Conservation (phyloP, 495 filamentous ascomycete genomes). For the Pseudoneurospora amorphoporcata region DNA sequence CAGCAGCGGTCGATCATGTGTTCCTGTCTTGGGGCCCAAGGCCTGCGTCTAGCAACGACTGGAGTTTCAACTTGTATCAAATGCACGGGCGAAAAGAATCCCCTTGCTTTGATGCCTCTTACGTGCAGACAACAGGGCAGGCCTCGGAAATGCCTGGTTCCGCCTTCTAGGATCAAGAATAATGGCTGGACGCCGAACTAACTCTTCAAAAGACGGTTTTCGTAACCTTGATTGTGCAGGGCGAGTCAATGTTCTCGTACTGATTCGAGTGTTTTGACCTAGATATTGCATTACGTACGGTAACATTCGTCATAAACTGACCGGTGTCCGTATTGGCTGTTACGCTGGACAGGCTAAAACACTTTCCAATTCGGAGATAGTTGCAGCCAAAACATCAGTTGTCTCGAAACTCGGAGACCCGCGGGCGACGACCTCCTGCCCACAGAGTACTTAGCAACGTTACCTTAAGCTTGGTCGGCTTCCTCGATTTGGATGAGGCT, state of each 20-base stretch:
- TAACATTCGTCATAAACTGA: neutral
- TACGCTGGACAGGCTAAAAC: neutral
- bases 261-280: neutral
- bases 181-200: neutral
- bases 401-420: neutral
- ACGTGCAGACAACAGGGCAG: neutral
- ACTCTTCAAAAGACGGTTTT: neutral
- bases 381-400: neutral
- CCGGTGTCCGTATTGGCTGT: neutral
- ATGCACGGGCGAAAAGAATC: neutral
- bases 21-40: constrained; percentile 4
- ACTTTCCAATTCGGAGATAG: neutral
- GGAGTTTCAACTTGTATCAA: neutral
- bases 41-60: neutral
- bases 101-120: neutral
- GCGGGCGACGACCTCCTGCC: neutral
- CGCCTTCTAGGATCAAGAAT: neutral
- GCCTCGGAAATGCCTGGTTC: neutral
- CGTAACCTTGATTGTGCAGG: neutral
- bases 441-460: neutral
- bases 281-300: neutral
- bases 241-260: neutral
- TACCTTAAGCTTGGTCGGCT: neutral
- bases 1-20: constrained; percentile 23
- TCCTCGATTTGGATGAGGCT: neutral